Evolutionary conservation across 805 yeast genomes (phyloP), one percentile per base, ranked within the genome.

Genomic region (Clavispora carvajalis): DNA sequence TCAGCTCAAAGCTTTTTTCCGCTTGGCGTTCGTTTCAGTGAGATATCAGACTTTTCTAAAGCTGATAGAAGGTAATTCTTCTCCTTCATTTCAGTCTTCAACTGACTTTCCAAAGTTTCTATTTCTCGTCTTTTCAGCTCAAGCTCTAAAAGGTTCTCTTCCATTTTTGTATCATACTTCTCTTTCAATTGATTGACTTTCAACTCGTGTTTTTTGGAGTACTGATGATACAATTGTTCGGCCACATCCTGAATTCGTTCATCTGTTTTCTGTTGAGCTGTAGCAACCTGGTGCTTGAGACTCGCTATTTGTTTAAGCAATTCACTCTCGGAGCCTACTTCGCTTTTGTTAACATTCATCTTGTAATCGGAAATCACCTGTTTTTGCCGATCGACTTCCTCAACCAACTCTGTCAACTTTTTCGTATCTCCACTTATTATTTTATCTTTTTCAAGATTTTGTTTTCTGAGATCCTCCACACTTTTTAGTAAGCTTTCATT

Each of bases 161-260:
- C 45, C 68, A 63, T 52, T 69, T 74, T 45, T 22, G 45, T 36
- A 29, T 58, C 61, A 40, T 49, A 60, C 26, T 48, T 52, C 18
- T 47, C 46, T 40, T 58, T 49, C 41, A 53, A 44, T 77, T 82
- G 52, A 81, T 72, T 71, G 7, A 85, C 83, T 58, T 85, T 85
- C 38, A 76, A 74, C 46, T 81, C 86, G 54, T 86, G 95, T 55
- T 86, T 85, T 37, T 82, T 79, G 2, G 87, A 77, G 54, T 85
- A 85, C 55, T 82, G 89, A 28, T 76, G 69, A 53, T 85, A 85
- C 9, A 85, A 64, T 49, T 81, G 86, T 44, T 79, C 81, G 0
- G 90, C 85, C 35, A 85, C 61, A 46, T 77, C 74, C 46, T 79
- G 78, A 28, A 82, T 60, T 52, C 77, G 74, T 42, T 67, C 68